phyloP scores from a whole-genome alignment of 768 basidiomycete species.

The Tricholoma saponaceum region DNA sequence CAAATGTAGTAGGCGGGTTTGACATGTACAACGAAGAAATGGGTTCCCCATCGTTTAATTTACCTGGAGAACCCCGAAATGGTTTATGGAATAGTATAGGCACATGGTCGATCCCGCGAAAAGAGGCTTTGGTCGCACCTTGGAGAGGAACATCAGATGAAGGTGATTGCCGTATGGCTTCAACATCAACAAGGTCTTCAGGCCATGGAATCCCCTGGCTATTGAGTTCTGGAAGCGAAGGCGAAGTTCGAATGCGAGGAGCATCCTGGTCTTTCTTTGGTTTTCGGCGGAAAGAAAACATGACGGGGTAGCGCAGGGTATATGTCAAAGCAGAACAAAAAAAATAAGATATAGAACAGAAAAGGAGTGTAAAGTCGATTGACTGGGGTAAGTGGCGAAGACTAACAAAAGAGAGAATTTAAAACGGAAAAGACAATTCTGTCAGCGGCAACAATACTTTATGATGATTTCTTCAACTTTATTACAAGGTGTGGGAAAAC shows the following conservation, averaged over 20 bases:
- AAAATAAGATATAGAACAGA: constrained; percentile 14
- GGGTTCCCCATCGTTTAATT: constrained; percentile 37
- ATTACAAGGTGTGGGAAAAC: constrained; percentile 16
- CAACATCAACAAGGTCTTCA: constrained; percentile 72
- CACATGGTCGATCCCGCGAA: constrained; percentile 45
- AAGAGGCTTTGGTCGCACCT: constrained; percentile 71
- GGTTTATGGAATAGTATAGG: constrained; percentile 83
- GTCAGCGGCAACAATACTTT: constrained; percentile 1
- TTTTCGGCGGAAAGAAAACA: constrained; percentile 79
- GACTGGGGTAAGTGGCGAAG: constrained; percentile 6
- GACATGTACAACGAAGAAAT: constrained; percentile 75
- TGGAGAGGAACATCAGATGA: constrained; percentile 37
- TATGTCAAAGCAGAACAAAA: constrained; percentile 14
- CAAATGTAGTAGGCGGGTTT: constrained; percentile 58
- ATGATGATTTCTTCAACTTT: constrained; percentile 8
- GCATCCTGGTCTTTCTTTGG: constrained; percentile 47
- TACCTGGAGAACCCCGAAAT: constrained; percentile 55
- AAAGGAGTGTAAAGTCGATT: constrained; percentile 15
- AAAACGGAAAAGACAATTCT: constrained; percentile 5
- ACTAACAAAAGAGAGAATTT: constrained; percentile 4
- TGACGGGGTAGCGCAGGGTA: constrained; percentile 25
- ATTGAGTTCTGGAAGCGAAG: constrained; percentile 74
- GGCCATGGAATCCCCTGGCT: constrained; percentile 83
- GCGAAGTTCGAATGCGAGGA: constrained; percentile 61
- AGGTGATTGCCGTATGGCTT: constrained; percentile 51